Evolutionary conservation across 1,139 yeast genomes (phyloP).

Genomic region (Sugiyamaella japonica): DNA sequence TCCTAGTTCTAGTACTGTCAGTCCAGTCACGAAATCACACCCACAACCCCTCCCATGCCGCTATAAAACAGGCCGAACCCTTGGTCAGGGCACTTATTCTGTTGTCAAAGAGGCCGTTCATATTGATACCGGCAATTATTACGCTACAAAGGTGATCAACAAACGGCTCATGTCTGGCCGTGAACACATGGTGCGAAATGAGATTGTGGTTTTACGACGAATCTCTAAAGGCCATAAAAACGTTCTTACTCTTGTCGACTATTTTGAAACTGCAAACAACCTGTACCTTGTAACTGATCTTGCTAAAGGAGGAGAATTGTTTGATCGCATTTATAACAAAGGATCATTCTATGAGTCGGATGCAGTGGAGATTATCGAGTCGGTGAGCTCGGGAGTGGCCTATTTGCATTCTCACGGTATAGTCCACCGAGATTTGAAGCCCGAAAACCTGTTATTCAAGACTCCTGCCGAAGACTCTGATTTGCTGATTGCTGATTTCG

Average conservation of each 20-base stretch:
- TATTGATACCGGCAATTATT: conserved; percentile 41
- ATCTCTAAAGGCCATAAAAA: conserved; percentile 54
- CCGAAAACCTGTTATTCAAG: conserved; percentile 76
- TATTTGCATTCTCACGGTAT: conserved; percentile 77
- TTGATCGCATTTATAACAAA: conserved; percentile 55
- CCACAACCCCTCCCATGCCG: conserved; percentile 36
- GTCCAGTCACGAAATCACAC: not conserved
- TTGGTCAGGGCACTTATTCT: conserved; percentile 46
- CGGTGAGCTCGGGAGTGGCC: conserved; percentile 51
- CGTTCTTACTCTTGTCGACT: conserved; percentile 63
- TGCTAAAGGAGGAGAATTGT: conserved; percentile 71
- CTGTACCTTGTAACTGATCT: conserved; percentile 65
- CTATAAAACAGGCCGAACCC: conserved; percentile 39
- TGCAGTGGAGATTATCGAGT: conserved; percentile 52
- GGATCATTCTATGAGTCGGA: conserved; percentile 53
- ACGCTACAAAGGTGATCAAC: conserved; percentile 47
- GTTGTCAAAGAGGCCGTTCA: conserved; percentile 46
- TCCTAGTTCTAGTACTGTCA: not conserved
- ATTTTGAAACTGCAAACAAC: conserved; percentile 63
- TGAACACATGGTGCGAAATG: conserved; percentile 54
- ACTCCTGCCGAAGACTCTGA: conserved; percentile 48
- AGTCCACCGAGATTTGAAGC: conserved; percentile 91
- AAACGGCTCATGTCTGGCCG: conserved; percentile 48
- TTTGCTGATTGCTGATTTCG: conserved; percentile 71
- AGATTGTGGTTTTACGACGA: conserved; percentile 53